Percentiles rank a stretch among this genome's conserved stretches.
Evolutionary conservation across 441 rosid species (phyloP).

Genomic region (Corymbia citriodora): DNA sequence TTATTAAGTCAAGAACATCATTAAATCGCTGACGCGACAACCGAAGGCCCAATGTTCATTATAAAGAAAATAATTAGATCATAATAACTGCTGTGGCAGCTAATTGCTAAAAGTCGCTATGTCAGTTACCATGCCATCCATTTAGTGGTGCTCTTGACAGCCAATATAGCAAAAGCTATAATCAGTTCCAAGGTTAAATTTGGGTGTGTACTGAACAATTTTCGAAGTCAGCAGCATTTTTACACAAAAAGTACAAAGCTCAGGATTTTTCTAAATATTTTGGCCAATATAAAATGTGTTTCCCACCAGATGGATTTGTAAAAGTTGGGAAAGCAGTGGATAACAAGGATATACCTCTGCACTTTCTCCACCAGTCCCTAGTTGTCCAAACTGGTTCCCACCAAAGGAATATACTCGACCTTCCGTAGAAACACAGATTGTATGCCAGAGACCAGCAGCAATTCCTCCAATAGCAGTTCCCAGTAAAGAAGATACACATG

Average conservation of each 20-base stretch:
- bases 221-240: neutral
- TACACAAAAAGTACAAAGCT: neutral
- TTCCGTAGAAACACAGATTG: slow-evolving; percentile 43
- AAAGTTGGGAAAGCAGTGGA: neutral
- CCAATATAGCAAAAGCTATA: neutral
- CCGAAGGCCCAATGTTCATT: neutral
- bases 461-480: slow-evolving; percentile 34
- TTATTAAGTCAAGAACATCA: neutral
- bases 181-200: neutral
- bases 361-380: slow-evolving; percentile 66
- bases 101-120: neutral
- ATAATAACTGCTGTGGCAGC: neutral
- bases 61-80: neutral
- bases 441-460: slow-evolving; percentile 79
- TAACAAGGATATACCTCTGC: slow-evolving; percentile 40
- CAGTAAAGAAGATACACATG: slow-evolving; percentile 41
- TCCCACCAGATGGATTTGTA: neutral
- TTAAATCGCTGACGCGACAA: neutral
- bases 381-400: slow-evolving; percentile 80
- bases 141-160: neutral
- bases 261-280: neutral
- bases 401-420: slow-evolving; percentile 68
- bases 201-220: neutral
- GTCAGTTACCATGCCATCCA: neutral
- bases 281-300: neutral